Evolutionary conservation across 2,329 filamentous ascomycete species (phyloP), one percentile per base, ranked within the genome.

Genomic region (Calonectria pauciramosa): DNA sequence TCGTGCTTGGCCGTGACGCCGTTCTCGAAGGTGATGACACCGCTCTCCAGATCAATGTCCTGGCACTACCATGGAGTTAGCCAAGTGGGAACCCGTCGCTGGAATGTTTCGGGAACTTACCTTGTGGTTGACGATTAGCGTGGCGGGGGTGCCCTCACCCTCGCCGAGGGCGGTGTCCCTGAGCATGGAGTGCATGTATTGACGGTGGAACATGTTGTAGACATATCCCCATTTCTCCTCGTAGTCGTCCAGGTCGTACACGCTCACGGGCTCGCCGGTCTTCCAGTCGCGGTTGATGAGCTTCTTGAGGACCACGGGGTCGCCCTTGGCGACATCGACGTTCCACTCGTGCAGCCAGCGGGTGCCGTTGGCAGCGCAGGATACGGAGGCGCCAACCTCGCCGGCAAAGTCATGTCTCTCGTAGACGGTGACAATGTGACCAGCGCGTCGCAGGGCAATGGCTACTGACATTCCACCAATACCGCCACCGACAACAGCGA

Each of bases 211-310:
- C 91, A 93, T 93, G 82, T 93, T 92, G 82, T 93, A 93, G 0
- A 90, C 87, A 28, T 91, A 89, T 16, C 92, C 92, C 92, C 92
- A 94, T 69, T 86, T 86, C 84, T 91, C 81, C 82, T 94, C 89
- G 72, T 94, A 94, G 80, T 94, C 92, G 14, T 85, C 88, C 23
- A 94, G 83, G 77, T 91, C 89, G 78, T 93, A 94, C 0, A 92
- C 90, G 77, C 89, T 93, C 30, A 92, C 88, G 0, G 91, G 89
- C 83, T 94, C 90, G 0, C 93, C 93, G 1, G 92, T 94, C 81
- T 90, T 89, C 93, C 93, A 94, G 83, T 94, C 92, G 4, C 91
- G 89, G 82, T 92, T 93, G 85, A 94, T 94, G 68, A 94, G 87
- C 79, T 92, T 92, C 83, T 88, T 88, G 64, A 94, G 84, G 1